Evolutionary conservation across 75 land plant species (phyloP).

Genomic region (Pinus albicaulis): DNA sequence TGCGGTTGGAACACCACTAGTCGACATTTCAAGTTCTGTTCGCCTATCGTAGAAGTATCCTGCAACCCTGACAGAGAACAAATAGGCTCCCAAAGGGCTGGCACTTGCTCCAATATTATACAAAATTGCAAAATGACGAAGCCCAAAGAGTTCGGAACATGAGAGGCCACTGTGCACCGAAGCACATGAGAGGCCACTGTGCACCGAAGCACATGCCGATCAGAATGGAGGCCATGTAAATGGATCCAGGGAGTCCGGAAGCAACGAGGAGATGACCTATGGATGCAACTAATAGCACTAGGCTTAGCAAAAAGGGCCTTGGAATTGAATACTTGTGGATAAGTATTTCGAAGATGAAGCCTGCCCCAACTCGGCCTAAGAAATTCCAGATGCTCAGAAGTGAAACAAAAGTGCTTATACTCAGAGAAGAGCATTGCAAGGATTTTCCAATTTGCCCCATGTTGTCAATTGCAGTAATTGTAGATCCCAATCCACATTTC

Average conservation of each 20-base stretch:
- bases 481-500: conserved; percentile 40
- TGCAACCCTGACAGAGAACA: conserved; percentile 19
- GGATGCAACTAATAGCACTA: conserved; percentile 16
- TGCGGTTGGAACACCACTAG: background rate
- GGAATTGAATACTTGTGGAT: conserved; percentile 18
- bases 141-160: conserved; percentile 40
- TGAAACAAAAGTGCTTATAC: conserved; percentile 31
- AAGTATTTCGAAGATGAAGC: conserved; percentile 26
- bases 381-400: conserved; percentile 46
- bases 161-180: too few relatives aligned
- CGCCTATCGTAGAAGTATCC: conserved; percentile 23
- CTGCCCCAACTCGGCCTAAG: conserved; percentile 32
- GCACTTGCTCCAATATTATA: conserved; percentile 13
- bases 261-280: conserved; percentile 26
- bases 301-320: conserved; percentile 19
- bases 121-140: conserved; percentile 26
- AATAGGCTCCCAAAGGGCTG: conserved; percentile 19
- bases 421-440: conserved; percentile 13
- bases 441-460: conserved; percentile 40
- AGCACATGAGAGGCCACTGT: conserved; percentile 38
- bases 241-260: conserved; percentile 17
- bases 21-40: conserved; percentile 1
- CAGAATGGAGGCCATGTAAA: conserved; percentile 30
- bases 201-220: conserved; percentile 39
- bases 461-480: conserved; percentile 35